Percentiles rank a stretch among this genome's conserved stretches.
Conservation (phyloP, 345 rosid species). For the Citrus sp. region DNA sequence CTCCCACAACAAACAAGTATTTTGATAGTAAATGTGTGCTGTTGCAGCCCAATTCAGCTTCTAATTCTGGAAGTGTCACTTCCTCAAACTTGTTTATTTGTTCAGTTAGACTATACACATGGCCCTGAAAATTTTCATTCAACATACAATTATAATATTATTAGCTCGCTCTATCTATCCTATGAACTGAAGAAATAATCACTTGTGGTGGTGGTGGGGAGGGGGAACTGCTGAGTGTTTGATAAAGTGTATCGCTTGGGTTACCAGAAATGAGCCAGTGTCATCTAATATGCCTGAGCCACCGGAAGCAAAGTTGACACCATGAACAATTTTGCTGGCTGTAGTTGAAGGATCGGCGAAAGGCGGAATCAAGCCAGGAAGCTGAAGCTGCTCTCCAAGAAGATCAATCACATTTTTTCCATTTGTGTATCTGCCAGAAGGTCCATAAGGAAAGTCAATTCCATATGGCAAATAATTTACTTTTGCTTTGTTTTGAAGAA, state of each 20-base stretch:
- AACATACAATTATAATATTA: background rate
- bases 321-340: slow-evolving; percentile 33
- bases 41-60: slow-evolving; percentile 17
- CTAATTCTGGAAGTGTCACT: slow-evolving; percentile 35
- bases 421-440: slow-evolving; percentile 61
- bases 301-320: slow-evolving; percentile 61
- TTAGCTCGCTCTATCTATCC: too few species aligned
- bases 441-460: slow-evolving; percentile 48
- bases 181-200: too few species aligned
- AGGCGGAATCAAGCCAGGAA: slow-evolving; percentile 40
- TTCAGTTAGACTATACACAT: slow-evolving; percentile 41
- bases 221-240: too few species aligned
- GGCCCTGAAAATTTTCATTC: slow-evolving; percentile 31
- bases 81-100: slow-evolving; percentile 50
- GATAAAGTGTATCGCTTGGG: background rate
- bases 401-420: slow-evolving; percentile 59
- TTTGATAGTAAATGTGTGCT: slow-evolving; percentile 15
- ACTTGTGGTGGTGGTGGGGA: too few species aligned
- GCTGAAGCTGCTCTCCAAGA: slow-evolving; percentile 31
- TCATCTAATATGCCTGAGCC: slow-evolving; percentile 60
- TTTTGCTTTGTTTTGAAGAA: slow-evolving; percentile 34
- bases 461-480: slow-evolving; percentile 61
- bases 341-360: slow-evolving; percentile 43
- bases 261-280: slow-evolving; percentile 46
- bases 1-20: slow-evolving; percentile 50